Evolutionary conservation across 768 basidiomycete genomes (phyloP), one percentile per base, ranked within the genome.

Genomic region (Lactarius hatsudake): DNA sequence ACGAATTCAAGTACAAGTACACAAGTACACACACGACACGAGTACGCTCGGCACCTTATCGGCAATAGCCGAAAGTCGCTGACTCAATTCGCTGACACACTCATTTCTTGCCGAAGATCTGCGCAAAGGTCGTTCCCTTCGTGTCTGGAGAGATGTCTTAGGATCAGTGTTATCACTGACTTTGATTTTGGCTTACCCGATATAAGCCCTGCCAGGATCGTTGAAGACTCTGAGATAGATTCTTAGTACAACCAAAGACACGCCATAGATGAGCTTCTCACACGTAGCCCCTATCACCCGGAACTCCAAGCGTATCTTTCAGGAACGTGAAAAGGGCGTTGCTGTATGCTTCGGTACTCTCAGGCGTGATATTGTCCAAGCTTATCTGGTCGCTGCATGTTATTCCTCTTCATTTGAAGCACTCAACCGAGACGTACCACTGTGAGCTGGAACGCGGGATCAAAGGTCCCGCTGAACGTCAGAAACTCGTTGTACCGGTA

Each of bases 281-380:
- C 86, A 90, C 84, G 72, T 89, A 89, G 59, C 86, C 87, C 57
- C 87, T 81, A 69, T 85, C 77, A 1, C 76, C 80, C 0, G 77
- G 74, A 20, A 84, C 74, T 7, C 81, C 82, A 2, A 91, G 76
- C 64, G 85, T 84, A 71, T 80, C 74, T 68, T 83, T 72, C 72
- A 90, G 81, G 74, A 82, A 88, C 12, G 76, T 73, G 61, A 84
- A 85, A 64, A 90, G 80, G 2, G 73, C 77, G 70, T 82, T 82
- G 75, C 86, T 86, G 75, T 87, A 89, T 45, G 66, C 66, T 64
- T 82, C 81, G 63, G 87, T 86, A 48, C 71, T 66, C 43, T 81
- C 73, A 0, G 81, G 78, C 54, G 77, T 81, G 64, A 86, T 76
- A 71, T 87, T 86, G 71, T 81, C 84, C 74, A 91, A 75, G 73